Percentiles rank a stretch among this genome's conserved stretches.
Conservation (phyloP, 176 grass and related monocot species). For the Aechmea fasciata region DNA sequence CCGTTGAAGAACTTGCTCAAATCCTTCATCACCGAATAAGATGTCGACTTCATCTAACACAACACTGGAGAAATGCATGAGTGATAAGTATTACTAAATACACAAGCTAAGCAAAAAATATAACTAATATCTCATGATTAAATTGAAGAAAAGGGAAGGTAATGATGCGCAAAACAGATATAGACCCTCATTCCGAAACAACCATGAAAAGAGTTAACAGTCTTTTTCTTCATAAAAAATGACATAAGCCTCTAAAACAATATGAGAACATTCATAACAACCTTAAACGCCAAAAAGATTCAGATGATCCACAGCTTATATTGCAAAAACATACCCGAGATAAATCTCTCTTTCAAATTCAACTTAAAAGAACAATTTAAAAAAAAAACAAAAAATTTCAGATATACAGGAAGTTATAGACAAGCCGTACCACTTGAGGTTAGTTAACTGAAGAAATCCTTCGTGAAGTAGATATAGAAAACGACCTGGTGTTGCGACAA, state of each 20-base stretch:
- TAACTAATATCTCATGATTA: neutral
- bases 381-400: neutral
- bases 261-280: neutral
- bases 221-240: neutral
- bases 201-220: neutral
- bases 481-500: slow-evolving; percentile 81
- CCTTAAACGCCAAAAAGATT: neutral
- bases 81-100: neutral
- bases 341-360: too few relatives aligned
- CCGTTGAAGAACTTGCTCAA: slow-evolving; percentile 76
- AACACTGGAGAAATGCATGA: slow-evolving; percentile 38
- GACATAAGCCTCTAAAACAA: neutral
- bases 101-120: slow-evolving; percentile 2
- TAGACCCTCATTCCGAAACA: neutral
- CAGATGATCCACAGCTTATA: neutral
- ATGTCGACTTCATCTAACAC: slow-evolving; percentile 94
- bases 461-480: slow-evolving; percentile 78
- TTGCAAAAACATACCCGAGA: too few relatives aligned
- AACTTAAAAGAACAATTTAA: too few relatives aligned
- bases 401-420: neutral
- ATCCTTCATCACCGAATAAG: slow-evolving; percentile 77
- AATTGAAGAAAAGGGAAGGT: neutral
- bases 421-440: slow-evolving; percentile 64
- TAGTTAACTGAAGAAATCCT: slow-evolving; percentile 62
- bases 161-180: neutral